Base-by-base conservation (phyloP, 2,329 filamentous ascomycete genomes). In the Botrytis byssoidea region DNA sequence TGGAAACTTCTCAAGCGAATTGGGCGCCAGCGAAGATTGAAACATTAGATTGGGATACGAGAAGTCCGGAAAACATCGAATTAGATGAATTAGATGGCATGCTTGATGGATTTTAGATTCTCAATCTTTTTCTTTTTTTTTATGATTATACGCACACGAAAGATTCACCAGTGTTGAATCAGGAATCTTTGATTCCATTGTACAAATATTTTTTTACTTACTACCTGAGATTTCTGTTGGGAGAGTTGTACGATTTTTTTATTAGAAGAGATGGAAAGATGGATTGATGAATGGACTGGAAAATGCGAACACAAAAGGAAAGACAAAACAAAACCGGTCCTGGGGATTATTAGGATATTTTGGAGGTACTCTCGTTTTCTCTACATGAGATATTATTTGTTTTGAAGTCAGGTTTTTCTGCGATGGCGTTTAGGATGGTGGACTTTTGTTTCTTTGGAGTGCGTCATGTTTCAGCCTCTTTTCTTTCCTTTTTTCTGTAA, bases 1-100 rank as follows among this genome's bases (percentile, higher is more conserved):
- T 57, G 32, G 77, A 79, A 46, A 57, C 77, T 16, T 46, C 61
- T 64, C 29, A 42, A 40, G 42, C 59, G 60, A 65, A 55, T 44
- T 80, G 79, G 80, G 57, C 64, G 32, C 42, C 46, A 16, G 16
- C 20, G 29, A 75, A 75, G 70, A 81, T 83, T 74, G 82, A 82
- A 61, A 79, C 78, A 72, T 83, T 85, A 83, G 91, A 92, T 80
- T 87, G 87, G 81, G 88, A 89, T 74, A 82, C 89, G 79, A 86
- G 87, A 81, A 94, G 91, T 81, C 94, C 95, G 1, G 96, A 98
- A 84, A 92, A 90, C 77, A 91, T 98, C 78, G 94, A 97, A 82
- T 89, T 98, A 67, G 94, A 97, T 65, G 96, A 99, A 85, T 90
- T 98, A 37, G 95, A 98, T 80, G 90, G 92, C 78, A 88, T 98